These are phyloP conservation scores for Paraphoma sp. DNA, from an alignment of 2,329 filamentous ascomycete genomes.

Conservation along the genomic window DNA sequence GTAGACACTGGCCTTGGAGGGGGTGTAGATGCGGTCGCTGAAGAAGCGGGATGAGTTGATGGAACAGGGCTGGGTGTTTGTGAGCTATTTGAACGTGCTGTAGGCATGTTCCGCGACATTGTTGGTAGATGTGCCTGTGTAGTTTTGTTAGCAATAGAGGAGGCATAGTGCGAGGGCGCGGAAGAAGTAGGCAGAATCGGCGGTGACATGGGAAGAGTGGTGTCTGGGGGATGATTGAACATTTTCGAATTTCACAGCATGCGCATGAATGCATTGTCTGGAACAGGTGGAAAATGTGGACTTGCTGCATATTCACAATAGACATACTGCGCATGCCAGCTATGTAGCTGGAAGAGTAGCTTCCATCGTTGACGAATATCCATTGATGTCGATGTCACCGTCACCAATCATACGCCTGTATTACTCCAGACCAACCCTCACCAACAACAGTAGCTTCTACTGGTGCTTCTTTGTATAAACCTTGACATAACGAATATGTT, in stretches of 20 bases:
- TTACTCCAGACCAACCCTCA: not conserved
- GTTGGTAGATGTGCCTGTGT: not conserved
- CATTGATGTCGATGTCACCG: not conserved
- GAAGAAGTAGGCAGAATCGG: no score
- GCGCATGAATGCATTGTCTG: no score
- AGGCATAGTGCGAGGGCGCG: no score
- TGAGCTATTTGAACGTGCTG: not conserved
- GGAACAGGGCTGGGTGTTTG: not conserved
- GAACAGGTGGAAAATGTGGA: no score
- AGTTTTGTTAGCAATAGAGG: not conserved
- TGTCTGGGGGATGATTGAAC: no score
- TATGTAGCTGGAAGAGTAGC: no score
- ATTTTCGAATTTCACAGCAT: no score
- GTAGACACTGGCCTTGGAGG: not conserved
- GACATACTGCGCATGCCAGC: no score
- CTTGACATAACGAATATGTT: conserved; percentile 44
- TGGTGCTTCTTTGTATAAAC: conserved; percentile 38
- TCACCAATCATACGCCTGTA: not conserved
- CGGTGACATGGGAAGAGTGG: no score
- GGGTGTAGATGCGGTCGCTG: not conserved
- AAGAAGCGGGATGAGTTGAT: not conserved
- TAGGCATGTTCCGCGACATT: not conserved
- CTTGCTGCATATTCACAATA: no score
- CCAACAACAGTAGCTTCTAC: not conserved
- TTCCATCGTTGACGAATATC: no score